A percentile compares a stretch with the other conserved stretches of the same genome.
Conservation (phyloP, 2,329 filamentous ascomycete species). For the Talaromyces marneffei region DNA sequence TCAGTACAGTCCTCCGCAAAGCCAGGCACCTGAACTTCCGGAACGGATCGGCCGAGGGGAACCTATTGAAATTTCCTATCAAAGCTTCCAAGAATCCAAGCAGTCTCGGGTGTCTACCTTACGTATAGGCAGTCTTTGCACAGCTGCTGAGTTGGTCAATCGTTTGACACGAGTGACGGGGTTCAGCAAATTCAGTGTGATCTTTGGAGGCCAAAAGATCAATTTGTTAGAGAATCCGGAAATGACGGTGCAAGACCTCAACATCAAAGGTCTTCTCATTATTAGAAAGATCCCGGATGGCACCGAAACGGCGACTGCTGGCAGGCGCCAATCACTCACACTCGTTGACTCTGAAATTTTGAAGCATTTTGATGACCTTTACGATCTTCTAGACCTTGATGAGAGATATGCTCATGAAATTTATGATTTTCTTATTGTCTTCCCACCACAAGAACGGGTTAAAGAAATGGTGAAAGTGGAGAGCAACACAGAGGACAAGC, state of each 20-base stretch:
- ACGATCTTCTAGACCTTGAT: conserved; percentile 70
- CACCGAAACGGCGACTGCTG: conserved; percentile 24
- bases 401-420: conserved; percentile 66
- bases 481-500: conserved; percentile 49
- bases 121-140: conserved; percentile 64
- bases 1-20: conserved; percentile 56
- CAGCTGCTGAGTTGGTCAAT: conserved; percentile 61
- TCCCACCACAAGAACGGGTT: conserved; percentile 62
- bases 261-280: conserved; percentile 58
- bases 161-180: conserved; percentile 64
- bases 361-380: conserved; percentile 76
- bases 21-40: conserved; percentile 54
- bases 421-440: conserved; percentile 62
- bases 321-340: conserved; percentile 48
- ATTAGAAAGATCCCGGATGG: conserved; percentile 55
- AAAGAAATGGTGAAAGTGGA: conserved; percentile 54
- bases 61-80: conserved; percentile 63
- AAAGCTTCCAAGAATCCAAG: conserved; percentile 60
- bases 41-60: conserved; percentile 55
- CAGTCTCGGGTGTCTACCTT: conserved; percentile 58
- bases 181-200: conserved; percentile 69
- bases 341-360: conserved; percentile 72
- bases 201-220: conserved; percentile 63
- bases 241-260: conserved; percentile 62
- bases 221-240: conserved; percentile 55